Evolutionary conservation across 352 stramenopile species (phyloP).

Genomic region (Peronospora destructor): DNA sequence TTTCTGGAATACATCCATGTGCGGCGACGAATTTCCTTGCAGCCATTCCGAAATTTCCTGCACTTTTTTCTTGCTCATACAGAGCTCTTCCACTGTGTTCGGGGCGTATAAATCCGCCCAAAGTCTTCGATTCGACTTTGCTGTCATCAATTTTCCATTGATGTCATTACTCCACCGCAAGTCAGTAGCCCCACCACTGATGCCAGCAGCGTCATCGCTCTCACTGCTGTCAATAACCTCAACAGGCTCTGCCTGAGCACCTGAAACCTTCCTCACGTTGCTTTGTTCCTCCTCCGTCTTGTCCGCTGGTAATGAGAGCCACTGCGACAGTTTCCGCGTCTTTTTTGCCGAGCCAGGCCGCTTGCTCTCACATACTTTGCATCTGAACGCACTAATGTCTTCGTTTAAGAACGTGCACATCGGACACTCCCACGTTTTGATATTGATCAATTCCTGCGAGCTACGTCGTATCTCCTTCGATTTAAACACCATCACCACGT

Average conservation of each 20-base stretch:
- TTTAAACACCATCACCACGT: conserved; percentile 12
- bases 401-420: conserved; percentile 50
- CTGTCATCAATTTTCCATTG: neutral
- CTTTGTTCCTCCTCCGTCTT: conserved; percentile 8
- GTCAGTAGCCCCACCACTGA: neutral
- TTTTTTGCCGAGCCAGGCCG: conserved; percentile 21
- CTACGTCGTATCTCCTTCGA: conserved; percentile 1
- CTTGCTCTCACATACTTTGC: conserved; percentile 39
- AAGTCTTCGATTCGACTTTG: conserved; percentile 15
- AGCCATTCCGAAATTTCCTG: conserved; percentile 69
- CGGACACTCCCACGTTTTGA: conserved; percentile 28
- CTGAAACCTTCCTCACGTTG: conserved; percentile 6
- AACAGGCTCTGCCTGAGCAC: conserved; percentile 1
- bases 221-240: conserved; percentile 38
- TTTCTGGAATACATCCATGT: conserved; percentile 24
- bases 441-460: conserved; percentile 1
- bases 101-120: conserved; percentile 51
- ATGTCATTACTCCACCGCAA: conserved; percentile 4
- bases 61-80: conserved; percentile 80
- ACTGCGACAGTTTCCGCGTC: conserved; percentile 36
- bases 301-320: conserved; percentile 28
- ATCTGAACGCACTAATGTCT: conserved; percentile 12
- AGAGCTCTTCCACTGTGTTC: conserved; percentile 52
- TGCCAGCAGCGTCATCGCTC: conserved; percentile 13
- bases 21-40: conserved; percentile 20